phyloP scores from a whole-genome alignment of 164 flowering plant species.

The Sedum album region DNA sequence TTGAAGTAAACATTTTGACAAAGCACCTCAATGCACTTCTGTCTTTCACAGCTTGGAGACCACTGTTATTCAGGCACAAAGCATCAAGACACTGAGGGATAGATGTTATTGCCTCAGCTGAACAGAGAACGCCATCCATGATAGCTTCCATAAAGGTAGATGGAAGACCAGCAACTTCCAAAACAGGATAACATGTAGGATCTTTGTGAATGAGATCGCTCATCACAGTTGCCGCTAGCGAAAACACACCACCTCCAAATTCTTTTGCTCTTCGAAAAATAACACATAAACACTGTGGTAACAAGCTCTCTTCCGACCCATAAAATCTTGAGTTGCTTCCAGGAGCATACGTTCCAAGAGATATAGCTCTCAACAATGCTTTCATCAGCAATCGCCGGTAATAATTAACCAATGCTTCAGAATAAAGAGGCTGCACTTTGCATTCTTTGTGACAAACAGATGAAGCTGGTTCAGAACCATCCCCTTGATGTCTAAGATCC shows the following conservation, averaged over 20 bases:
- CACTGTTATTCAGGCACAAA: conserved; percentile 70
- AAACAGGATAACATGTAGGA: conserved; percentile 71
- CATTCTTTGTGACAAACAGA: conserved; percentile 37
- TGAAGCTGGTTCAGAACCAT: conserved; percentile 26
- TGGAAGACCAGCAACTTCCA: conserved; percentile 79
- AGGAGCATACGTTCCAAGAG: conserved; percentile 92
- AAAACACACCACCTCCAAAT: conserved; percentile 94
- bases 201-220: conserved; percentile 93
- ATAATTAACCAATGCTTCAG: conserved; percentile 74
- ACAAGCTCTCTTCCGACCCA: conserved; percentile 73
- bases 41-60: conserved; percentile 86
- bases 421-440: conserved; percentile 49
- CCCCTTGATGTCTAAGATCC: conserved; percentile 27
- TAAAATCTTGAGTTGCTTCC: conserved; percentile 58
- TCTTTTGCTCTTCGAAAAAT: conserved; percentile 78
- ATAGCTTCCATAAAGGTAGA: conserved; percentile 81
- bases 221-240: conserved; percentile 91
- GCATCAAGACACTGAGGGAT: conserved; percentile 96
- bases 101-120: conserved; percentile 80
- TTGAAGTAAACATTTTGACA: conserved; percentile 80
- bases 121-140: conserved; percentile 71
- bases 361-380: conserved; percentile 80
- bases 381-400: conserved; percentile 72
- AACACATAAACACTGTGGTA: conserved; percentile 64
- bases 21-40: conserved; percentile 79